Conservation (phyloP, 805 yeast species). For the Schwanniomyces yamadae region DNA sequence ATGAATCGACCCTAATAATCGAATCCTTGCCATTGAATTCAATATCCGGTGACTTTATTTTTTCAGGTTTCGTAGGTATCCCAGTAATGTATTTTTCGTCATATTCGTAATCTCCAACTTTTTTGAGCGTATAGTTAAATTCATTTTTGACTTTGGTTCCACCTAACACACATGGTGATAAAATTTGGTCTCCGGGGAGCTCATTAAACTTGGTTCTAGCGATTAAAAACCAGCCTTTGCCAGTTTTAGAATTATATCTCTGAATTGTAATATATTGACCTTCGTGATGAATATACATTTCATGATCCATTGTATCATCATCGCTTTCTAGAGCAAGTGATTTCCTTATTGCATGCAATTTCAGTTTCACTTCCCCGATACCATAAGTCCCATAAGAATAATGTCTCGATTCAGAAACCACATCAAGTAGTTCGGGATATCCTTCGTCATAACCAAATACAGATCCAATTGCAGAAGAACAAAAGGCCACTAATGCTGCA, state of each 20-base stretch:
- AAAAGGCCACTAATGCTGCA: constrained; percentile 90
- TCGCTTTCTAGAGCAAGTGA: constrained; percentile 54
- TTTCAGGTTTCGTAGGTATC: constrained; percentile 62
- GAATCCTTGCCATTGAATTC: constrained; percentile 48
- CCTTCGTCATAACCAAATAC: constrained; percentile 93
- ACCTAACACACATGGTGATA: constrained; percentile 56
- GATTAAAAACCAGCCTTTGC: constrained; percentile 83
- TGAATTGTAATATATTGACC: constrained; percentile 91
- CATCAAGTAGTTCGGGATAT: constrained; percentile 76
- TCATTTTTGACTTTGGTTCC: constrained; percentile 60
- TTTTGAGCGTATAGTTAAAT: constrained; percentile 57
- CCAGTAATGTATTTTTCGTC: constrained; percentile 50
- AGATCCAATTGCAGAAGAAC: constrained; percentile 92
- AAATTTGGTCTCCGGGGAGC: constrained; percentile 46
- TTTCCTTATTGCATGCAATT: constrained; percentile 57
- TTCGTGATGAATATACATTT: constrained; percentile 92
- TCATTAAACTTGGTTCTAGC: constrained; percentile 76
- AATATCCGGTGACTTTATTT: constrained; percentile 50
- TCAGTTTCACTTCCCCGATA: constrained; percentile 68
- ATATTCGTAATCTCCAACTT: constrained; percentile 48
- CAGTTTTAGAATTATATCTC: constrained; percentile 77
- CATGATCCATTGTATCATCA: constrained; percentile 61
- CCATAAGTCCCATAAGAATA: constrained; percentile 60
- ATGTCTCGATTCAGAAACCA: constrained; percentile 70
- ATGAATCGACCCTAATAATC: constrained; percentile 53